Evolutionary conservation across 148 eudicot species (phyloP).

Genomic region (Oxyria digyna): DNA sequence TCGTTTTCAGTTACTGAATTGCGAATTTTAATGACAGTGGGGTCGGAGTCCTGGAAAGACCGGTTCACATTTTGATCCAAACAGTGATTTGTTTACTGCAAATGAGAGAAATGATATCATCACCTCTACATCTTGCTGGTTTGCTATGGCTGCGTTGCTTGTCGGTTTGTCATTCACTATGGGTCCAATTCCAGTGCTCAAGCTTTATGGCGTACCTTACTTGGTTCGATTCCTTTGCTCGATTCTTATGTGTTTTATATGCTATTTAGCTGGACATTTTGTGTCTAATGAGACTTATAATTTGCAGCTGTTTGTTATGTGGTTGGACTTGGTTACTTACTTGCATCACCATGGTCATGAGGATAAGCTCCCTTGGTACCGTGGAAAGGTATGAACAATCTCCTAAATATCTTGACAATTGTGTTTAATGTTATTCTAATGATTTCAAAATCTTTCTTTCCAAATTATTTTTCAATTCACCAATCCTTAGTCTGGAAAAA

Average conservation of each 20-base stretch:
- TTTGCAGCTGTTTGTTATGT: constrained; percentile 55
- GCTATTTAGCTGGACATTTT: background rate
- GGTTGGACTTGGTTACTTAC: constrained; percentile 80
- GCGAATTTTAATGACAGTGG: constrained; percentile 26
- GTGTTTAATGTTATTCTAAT: too few relatives aligned
- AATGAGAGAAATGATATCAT: constrained; percentile 46
- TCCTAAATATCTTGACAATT: background rate
- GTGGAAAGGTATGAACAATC: constrained; percentile 43
- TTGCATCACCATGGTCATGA: constrained; percentile 83
- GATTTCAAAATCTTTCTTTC: too few relatives aligned
- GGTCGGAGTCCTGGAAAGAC: constrained; percentile 56
- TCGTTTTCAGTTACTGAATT: background rate
- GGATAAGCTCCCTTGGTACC: constrained; percentile 79
- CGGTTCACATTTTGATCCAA: constrained; percentile 63
- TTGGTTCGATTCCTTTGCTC: constrained; percentile 24
- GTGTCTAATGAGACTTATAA: background rate
- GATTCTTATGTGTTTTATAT: background rate
- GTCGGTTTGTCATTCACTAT: constrained; percentile 45
- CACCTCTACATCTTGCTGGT: constrained; percentile 62
- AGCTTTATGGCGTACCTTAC: constrained; percentile 65
- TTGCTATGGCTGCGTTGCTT: constrained; percentile 58
- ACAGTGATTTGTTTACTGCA: constrained; percentile 42
- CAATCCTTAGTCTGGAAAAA: background rate
- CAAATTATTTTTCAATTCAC: background rate
- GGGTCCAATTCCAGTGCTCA: constrained; percentile 62